Percentiles rank a stretch among this genome's conserved stretches.
Conservation (phyloP, 1,284 basidiomycete genomes). For the Ceratobasidium sp. region DNA sequence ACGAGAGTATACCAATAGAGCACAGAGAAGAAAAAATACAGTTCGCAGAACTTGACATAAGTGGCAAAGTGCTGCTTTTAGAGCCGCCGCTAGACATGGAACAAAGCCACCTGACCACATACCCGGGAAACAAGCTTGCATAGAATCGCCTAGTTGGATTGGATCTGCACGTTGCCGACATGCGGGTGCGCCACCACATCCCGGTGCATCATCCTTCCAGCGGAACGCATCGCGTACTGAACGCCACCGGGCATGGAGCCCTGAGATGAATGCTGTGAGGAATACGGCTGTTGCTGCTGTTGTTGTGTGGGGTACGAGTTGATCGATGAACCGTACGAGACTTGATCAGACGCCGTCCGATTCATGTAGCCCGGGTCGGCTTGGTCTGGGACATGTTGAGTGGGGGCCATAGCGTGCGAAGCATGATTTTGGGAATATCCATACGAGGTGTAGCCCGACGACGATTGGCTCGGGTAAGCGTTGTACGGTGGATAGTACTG, state of each 20-base stretch:
- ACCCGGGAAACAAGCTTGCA: conserved; percentile 13
- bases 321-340: conserved; percentile 40
- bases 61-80: conserved; percentile 37
- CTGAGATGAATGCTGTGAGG: conserved; percentile 11
- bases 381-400: conserved; percentile 29
- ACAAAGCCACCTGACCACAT: conserved; percentile 22
- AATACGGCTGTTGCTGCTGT: conserved; percentile 12
- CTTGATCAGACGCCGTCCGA: conserved; percentile 29
- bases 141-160: conserved; percentile 31
- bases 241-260: conserved; percentile 4
- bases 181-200: conserved; percentile 33
- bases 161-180: conserved; percentile 44
- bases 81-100: conserved; percentile 15
- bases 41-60: conserved; percentile 44
- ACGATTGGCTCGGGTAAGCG: conserved; percentile 16
- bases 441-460: conserved; percentile 17
- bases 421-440: conserved; percentile 10
- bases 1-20: conserved; percentile 26
- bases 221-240: conserved; percentile 24
- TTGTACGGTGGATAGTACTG: conserved; percentile 38
- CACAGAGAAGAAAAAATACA: conserved; percentile 42
- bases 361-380: conserved; percentile 14
- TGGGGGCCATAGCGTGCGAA: conserved; percentile 13
- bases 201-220: conserved; percentile 25
- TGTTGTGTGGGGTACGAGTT: conserved; percentile 42